phyloP scores from a whole-genome alignment of 2,329 filamentous ascomycete species.

The Rutstroemia sp. region DNA sequence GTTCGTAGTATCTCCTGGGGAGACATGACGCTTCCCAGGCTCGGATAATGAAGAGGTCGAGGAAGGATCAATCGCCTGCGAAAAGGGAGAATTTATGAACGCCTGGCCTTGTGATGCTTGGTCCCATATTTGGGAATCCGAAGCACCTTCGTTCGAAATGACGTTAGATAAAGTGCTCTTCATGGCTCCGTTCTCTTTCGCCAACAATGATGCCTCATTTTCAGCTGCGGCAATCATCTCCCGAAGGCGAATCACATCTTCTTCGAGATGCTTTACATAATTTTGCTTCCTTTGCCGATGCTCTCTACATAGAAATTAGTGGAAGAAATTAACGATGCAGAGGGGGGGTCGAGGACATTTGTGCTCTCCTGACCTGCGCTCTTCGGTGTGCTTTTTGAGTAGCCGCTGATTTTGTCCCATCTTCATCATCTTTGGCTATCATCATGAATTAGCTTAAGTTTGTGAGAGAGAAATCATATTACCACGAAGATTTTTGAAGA shows the following conservation, averaged over 20 bases:
- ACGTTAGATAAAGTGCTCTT: conserved; percentile 1
- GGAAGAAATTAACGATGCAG: background rate
- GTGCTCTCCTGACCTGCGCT: conserved; percentile 27
- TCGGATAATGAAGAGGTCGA: background rate
- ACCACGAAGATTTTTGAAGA: background rate
- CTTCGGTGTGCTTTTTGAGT: conserved; percentile 23
- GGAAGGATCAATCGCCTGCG: background rate
- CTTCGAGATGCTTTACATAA: conserved; percentile 25
- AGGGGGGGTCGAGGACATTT: conserved; percentile 18
- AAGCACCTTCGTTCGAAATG: background rate
- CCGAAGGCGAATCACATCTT: conserved; percentile 23
- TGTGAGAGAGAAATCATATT: background rate
- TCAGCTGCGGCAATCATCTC: conserved; percentile 21
- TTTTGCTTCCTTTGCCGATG: conserved; percentile 27
- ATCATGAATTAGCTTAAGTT: background rate
- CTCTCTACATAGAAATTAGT: conserved; percentile 15
- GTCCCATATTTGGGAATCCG: background rate
- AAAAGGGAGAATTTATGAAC: background rate
- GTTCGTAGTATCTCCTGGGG: background rate
- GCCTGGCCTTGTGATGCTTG: background rate
- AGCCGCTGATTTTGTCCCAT: conserved; percentile 9
- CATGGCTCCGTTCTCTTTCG: conserved; percentile 22
- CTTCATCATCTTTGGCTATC: conserved; percentile 7
- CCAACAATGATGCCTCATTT: conserved; percentile 12
- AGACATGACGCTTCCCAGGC: background rate